Evolutionary conservation across 352 stramenopile species (phyloP).

Genomic region (Globisporangium paroecandrum): DNA sequence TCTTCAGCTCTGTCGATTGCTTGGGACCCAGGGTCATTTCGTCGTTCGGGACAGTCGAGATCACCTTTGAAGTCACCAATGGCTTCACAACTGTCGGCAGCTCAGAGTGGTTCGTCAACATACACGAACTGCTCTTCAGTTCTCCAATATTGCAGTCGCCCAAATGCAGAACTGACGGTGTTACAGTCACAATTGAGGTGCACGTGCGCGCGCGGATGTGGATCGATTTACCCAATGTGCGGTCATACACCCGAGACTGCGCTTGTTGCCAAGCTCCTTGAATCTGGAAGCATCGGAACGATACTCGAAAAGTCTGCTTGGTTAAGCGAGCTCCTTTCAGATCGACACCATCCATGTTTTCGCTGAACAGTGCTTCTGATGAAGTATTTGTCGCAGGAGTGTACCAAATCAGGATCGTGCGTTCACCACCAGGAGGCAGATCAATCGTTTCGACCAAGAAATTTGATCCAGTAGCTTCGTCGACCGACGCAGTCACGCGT

Average conservation of each 20-base stretch:
- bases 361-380: conserved; percentile 35
- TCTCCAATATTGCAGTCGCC: conserved; percentile 90
- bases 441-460: conserved; percentile 87
- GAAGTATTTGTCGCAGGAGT: conserved; percentile 42
- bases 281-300: conserved; percentile 84
- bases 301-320: conserved; percentile 87
- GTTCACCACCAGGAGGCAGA: conserved; percentile 78
- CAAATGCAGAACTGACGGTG: conserved; percentile 80
- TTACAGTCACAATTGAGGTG: conserved; percentile 84
- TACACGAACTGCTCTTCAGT: conserved; percentile 81
- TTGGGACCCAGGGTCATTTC: conserved; percentile 85
- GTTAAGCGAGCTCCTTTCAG: conserved; percentile 76
- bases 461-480: conserved; percentile 74
- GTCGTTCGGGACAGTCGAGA: conserved; percentile 86
- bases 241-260: conserved; percentile 82
- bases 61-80: conserved; percentile 86
- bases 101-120: conserved; percentile 89
- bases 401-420: conserved; percentile 90
- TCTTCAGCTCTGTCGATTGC: conserved; percentile 84
- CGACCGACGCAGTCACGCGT: conserved; percentile 34
- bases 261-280: conserved; percentile 85
- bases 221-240: conserved; percentile 82
- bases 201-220: conserved; percentile 83
- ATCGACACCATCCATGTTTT: conserved; percentile 61
- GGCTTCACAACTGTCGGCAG: conserved; percentile 84